Evolutionary conservation across 768 basidiomycete species (phyloP).

Genomic region (Hirschioporus abietinus): DNA sequence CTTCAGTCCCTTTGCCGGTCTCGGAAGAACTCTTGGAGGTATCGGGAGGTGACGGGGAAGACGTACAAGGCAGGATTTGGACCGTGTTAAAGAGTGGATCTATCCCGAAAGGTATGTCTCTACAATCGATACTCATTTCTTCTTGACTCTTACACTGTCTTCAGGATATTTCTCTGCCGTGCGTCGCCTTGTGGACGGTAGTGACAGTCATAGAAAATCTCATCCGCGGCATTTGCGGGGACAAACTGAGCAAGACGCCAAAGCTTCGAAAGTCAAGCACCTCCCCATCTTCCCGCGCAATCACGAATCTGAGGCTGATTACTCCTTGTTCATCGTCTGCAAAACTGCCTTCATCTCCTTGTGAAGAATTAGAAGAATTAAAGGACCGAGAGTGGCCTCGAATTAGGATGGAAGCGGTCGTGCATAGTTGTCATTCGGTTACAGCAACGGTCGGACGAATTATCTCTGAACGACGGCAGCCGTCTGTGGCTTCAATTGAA

Average conservation of each 20-base stretch:
- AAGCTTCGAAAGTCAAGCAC: background rate
- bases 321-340: background rate
- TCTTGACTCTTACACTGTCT: background rate
- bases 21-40: background rate
- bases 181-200: background rate
- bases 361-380: background rate
- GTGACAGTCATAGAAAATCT: background rate
- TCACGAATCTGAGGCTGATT: background rate
- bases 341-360: background rate
- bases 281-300: background rate
- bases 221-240: background rate
- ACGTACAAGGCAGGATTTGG: background rate
- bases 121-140: background rate
- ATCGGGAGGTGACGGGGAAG: background rate
- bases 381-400: background rate
- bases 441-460: too few relatives aligned
- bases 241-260: background rate
- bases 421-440: background rate
- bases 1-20: background rate
- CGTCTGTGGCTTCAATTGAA: too few relatives aligned
- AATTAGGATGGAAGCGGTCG: background rate
- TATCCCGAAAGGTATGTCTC: background rate
- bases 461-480: too few relatives aligned
- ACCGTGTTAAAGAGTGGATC: background rate
- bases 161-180: background rate